Conservation (phyloP, 305 asterid genomes). For the Fraxinus floribunda region DNA sequence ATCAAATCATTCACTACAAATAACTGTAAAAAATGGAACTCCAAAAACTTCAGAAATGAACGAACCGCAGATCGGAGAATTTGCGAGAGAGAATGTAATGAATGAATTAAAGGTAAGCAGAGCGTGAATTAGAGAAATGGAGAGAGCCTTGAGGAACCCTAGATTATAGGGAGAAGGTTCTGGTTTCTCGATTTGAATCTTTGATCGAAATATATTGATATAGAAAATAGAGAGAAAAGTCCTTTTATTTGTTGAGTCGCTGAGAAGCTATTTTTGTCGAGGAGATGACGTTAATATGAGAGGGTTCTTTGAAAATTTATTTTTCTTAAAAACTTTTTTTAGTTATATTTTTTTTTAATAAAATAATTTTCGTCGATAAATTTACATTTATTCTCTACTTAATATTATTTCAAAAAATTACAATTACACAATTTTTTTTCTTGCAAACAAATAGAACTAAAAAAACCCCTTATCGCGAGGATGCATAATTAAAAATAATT, state of each 20-base stretch:
- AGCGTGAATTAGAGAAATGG: constrained; percentile 5
- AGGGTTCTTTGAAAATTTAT: background rate
- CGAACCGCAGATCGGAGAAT: constrained; percentile 33
- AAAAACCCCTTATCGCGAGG: background rate
- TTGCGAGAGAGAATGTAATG: background rate
- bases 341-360: too few relatives aligned
- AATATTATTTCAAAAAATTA: too few relatives aligned
- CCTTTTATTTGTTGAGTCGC: background rate
- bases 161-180: constrained; percentile 31
- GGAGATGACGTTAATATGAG: background rate
- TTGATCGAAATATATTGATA: constrained; percentile 5
- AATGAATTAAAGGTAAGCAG: background rate
- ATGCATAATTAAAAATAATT: background rate
- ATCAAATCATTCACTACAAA: background rate
- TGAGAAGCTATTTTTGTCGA: too few relatives aligned
- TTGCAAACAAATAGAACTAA: background rate
- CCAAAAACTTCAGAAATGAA: constrained; percentile 8
- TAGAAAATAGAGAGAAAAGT: constrained; percentile 22
- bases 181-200: constrained; percentile 16
- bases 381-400: background rate
- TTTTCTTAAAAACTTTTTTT: too few relatives aligned
- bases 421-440: background rate
- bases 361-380: too few relatives aligned
- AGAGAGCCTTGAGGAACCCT: constrained; percentile 34
- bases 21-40: background rate